Conservation (phyloP, 2,329 filamentous ascomycete genomes). For the Botrytis pseudocinerea region DNA sequence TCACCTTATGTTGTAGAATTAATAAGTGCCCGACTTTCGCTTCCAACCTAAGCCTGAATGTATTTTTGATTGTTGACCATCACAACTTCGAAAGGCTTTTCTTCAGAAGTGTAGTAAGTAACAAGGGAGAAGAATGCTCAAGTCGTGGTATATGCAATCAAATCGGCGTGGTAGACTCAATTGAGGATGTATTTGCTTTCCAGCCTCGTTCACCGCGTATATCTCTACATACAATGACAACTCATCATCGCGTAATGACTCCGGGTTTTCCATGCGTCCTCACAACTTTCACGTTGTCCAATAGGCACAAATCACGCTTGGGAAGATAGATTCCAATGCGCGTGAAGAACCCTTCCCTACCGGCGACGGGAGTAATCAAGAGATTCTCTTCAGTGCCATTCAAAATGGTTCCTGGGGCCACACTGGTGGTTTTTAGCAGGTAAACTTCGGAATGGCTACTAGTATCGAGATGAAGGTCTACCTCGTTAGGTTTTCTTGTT, state of each 20-base stretch:
- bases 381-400: neutral
- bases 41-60: neutral
- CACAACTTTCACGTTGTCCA: neutral
- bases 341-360: neutral
- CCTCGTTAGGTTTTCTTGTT: neutral
- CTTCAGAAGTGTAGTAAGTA: too few species aligned
- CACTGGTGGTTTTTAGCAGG: neutral
- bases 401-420: too few species aligned
- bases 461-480: too few species aligned
- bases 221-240: neutral
- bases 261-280: too few species aligned
- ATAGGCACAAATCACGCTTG: accelerated
- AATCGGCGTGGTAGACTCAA: too few species aligned
- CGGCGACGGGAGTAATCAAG: neutral
- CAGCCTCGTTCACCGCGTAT: neutral
- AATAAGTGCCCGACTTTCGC: neutral
- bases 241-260: neutral
- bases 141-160: neutral
- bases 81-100: neutral
- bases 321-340: neutral
- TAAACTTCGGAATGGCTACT: neutral
- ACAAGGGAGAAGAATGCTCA: neutral
- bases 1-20: neutral
- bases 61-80: neutral
- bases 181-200: neutral